A percentile compares a stretch with the other conserved stretches of the same genome.
phyloP scores from a whole-genome alignment of 495 filamentous ascomycete genomes.

The Alectoria sarmentosa region DNA sequence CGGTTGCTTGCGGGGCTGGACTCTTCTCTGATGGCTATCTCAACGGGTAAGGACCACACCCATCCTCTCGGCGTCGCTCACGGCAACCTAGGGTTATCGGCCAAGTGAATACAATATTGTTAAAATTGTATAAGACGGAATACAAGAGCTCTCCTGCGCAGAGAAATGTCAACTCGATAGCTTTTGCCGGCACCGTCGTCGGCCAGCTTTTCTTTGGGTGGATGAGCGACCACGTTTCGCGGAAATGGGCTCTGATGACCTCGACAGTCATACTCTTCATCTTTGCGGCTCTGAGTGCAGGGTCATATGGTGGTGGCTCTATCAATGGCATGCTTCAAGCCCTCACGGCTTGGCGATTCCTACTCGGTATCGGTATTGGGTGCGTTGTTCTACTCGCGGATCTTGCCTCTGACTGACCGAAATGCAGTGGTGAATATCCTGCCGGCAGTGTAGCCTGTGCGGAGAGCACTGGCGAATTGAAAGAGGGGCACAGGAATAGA shows the following conservation, averaged over 20 bases:
- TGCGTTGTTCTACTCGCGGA: constrained; percentile 12
- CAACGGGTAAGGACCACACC: constrained; percentile 45
- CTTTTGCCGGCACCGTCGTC: constrained; percentile 83
- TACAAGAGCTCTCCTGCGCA: constrained; percentile 61
- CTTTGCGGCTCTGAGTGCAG: constrained; percentile 72
- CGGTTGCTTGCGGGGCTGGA: constrained; percentile 80
- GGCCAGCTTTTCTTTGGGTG: constrained; percentile 81
- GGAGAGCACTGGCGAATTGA: constrained; percentile 77
- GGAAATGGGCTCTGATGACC: constrained; percentile 70
- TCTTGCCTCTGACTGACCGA: constrained; percentile 42
- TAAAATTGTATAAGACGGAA: constrained; percentile 50
- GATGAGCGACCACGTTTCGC: constrained; percentile 73
- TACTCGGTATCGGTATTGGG: constrained; percentile 57
- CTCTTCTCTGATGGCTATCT: constrained; percentile 89
- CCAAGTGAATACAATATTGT: constrained; percentile 65
- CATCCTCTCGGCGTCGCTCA: background rate
- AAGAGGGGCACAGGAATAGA: constrained; percentile 68
- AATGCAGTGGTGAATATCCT: constrained; percentile 74
- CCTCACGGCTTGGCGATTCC: constrained; percentile 78
- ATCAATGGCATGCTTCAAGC: constrained; percentile 67
- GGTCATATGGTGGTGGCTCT: constrained; percentile 64
- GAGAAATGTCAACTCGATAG: constrained; percentile 66
- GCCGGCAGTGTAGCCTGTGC: constrained; percentile 79
- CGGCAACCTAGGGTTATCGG: constrained; percentile 61
- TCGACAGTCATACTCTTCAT: constrained; percentile 78